A percentile compares a stretch with the other conserved stretches of the same genome.
phyloP scores from a whole-genome alignment of 1,284 basidiomycete genomes.

The Sporisorium sorghi region DNA sequence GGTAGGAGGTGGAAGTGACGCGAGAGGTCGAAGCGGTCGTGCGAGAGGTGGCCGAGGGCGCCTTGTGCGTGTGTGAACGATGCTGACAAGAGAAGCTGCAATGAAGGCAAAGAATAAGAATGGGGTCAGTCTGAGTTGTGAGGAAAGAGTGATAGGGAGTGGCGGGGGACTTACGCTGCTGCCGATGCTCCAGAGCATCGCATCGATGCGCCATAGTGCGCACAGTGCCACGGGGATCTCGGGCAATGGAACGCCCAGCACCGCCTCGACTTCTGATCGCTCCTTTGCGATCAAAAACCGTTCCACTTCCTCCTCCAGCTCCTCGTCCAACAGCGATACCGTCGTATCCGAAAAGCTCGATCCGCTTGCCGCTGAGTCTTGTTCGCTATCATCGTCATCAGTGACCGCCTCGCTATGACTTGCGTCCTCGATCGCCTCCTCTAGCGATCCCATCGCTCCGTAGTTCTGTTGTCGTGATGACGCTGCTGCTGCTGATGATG shows the following conservation, averaged over 20 bases:
- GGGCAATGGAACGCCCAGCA: conserved; percentile 58
- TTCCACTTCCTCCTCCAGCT: conserved; percentile 49
- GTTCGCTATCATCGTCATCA: conserved; percentile 6
- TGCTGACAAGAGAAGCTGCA: conserved; percentile 52
- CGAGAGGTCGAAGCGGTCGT: conserved; percentile 30
- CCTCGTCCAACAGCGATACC: conserved; percentile 39
- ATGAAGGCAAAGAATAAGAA: neutral
- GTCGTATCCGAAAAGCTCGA: conserved; percentile 30
- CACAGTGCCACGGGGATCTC: conserved; percentile 57
- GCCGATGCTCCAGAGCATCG: conserved; percentile 63
- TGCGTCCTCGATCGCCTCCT: conserved; percentile 18
- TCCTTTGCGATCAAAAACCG: conserved; percentile 49
- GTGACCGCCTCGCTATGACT: conserved; percentile 11
- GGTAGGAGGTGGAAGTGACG: conserved; percentile 49
- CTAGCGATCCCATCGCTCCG: conserved; percentile 25
- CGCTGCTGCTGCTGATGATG: neutral
- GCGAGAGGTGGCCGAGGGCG: conserved; percentile 30
- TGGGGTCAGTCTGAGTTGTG: neutral
- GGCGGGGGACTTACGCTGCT: conserved; percentile 32
- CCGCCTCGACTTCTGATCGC: conserved; percentile 57
- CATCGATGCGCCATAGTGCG: conserved; percentile 63
- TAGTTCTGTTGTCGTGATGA: conserved; percentile 18
- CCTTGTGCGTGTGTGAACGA: conserved; percentile 61
- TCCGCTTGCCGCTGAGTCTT: conserved; percentile 10
- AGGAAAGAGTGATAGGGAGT: neutral